These are phyloP conservation scores for Tetracladium marchalianum DNA, from an alignment of 495 filamentous ascomycete species.

Conservation along the genomic window DNA sequence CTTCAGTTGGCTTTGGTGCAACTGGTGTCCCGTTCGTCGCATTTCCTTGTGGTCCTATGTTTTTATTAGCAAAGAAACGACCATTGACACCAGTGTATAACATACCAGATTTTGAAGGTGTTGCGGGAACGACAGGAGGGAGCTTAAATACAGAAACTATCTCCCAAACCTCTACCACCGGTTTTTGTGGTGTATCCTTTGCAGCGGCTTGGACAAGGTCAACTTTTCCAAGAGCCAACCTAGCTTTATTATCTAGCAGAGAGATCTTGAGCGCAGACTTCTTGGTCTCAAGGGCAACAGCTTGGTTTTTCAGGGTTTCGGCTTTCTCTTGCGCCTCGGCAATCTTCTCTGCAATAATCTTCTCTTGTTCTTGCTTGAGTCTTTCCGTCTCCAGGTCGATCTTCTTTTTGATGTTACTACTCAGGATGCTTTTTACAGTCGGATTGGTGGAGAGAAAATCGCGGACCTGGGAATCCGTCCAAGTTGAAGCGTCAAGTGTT, in stretches of 20 bases:
- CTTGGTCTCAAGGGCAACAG: conserved; percentile 47
- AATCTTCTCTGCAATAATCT: conserved; percentile 22
- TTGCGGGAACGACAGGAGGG: conserved; percentile 31
- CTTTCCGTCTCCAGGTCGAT: conserved; percentile 49
- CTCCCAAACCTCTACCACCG: conserved; percentile 79
- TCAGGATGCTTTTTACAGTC: conserved; percentile 54
- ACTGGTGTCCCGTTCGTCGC: conserved; percentile 6
- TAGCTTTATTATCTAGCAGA: conserved; percentile 65
- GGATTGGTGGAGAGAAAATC: conserved; percentile 55
- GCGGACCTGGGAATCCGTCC: conserved; percentile 53
- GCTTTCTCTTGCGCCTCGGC: conserved; percentile 40
- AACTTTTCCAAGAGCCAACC: conserved; percentile 56
- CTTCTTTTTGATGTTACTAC: conserved; percentile 53
- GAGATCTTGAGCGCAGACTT: conserved; percentile 62
- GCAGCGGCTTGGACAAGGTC: conserved; percentile 71
- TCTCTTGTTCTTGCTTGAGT: conserved; percentile 31
- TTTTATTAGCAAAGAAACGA: not conserved
- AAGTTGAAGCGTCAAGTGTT: conserved; percentile 27
- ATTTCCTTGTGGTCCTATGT: not conserved
- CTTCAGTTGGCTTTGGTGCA: conserved; percentile 7
- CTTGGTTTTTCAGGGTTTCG: conserved; percentile 38
- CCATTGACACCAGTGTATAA: no score
- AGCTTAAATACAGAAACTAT: conserved; percentile 63
- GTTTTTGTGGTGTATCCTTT: conserved; percentile 68
- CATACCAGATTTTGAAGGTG: conserved; percentile 13